A percentile compares a stretch with the other conserved stretches of the same genome.
Conservation (phyloP, 2,329 filamentous ascomycete species). For the Fusarium hostae region DNA sequence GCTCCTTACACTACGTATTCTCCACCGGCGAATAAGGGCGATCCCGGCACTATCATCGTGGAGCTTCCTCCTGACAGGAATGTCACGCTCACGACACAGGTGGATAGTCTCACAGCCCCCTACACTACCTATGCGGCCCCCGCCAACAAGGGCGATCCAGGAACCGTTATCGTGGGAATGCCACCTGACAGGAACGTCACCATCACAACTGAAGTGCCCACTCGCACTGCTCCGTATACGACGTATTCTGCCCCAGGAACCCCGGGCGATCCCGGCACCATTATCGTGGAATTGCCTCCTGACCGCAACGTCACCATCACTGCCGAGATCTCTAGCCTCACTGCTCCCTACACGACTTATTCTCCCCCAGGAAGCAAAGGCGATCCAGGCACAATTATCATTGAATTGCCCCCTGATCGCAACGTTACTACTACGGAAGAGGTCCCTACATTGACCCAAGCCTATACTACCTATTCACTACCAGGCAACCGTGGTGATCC, state of each 20-base stretch:
- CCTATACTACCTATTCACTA: slow-evolving; percentile 15
- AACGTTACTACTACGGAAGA: slow-evolving; percentile 18
- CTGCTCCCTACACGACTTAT: slow-evolving; percentile 14
- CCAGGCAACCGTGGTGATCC: slow-evolving; percentile 10
- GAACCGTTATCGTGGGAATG: slow-evolving; percentile 8
- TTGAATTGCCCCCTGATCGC: slow-evolving; percentile 8
- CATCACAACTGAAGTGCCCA: slow-evolving; percentile 5
- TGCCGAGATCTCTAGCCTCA: slow-evolving; percentile 4
- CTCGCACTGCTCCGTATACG: slow-evolving; percentile 4
- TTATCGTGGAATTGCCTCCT: slow-evolving; percentile 17
- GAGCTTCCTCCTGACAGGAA: slow-evolving; percentile 10
- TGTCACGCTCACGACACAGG: slow-evolving; percentile 5
- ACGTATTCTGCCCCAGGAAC: slow-evolving; percentile 12
- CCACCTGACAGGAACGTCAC: slow-evolving; percentile 19
- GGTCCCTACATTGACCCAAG: not conserved
- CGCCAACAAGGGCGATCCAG: slow-evolving; percentile 4
- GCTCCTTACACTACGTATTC: slow-evolving; percentile 2
- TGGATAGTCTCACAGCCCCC: not conserved
- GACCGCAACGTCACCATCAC: slow-evolving; percentile 25
- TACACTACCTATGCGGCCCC: slow-evolving; percentile 3
- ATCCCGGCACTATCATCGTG: slow-evolving; percentile 12
- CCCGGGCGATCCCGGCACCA: slow-evolving; percentile 13
- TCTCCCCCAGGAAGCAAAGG: slow-evolving; percentile 2
- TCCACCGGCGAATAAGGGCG: not conserved
- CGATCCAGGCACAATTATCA: slow-evolving; percentile 24